phyloP scores from a whole-genome alignment of 371 early-diverging fungal genomes.

The Blakeslea trispora region DNA sequence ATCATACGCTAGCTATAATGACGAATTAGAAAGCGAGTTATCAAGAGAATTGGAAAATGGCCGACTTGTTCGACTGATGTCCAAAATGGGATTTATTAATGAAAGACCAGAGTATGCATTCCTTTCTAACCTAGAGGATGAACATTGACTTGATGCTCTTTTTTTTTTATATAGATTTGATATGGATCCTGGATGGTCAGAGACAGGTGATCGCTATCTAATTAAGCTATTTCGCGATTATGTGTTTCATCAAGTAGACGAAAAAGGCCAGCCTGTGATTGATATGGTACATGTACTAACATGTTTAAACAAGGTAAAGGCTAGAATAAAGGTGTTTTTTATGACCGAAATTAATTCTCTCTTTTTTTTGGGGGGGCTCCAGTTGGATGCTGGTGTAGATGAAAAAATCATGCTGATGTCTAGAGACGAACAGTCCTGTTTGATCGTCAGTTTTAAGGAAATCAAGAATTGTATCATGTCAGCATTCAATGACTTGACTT shows the following conservation, averaged over 20 bases:
- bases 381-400: constrained; percentile 87
- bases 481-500: constrained; percentile 71
- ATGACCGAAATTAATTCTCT: not conserved
- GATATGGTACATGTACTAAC: constrained; percentile 93
- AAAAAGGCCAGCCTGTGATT: constrained; percentile 79
- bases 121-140: too few relatives aligned
- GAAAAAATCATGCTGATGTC: constrained; percentile 91
- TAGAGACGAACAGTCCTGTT: constrained; percentile 88
- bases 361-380: constrained; percentile 3
- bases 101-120: constrained; percentile 91
- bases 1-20: constrained; percentile 57
- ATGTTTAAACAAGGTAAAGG: constrained; percentile 88
- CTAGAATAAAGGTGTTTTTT: not conserved
- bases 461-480: constrained; percentile 83
- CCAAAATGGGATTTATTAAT: constrained; percentile 93
- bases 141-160: too few relatives aligned
- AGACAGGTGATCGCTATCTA: constrained; percentile 96
- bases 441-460: constrained; percentile 87
- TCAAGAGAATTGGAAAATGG: constrained; percentile 88
- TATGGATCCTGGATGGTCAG: constrained; percentile 93
- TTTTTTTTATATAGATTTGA: constrained; percentile 59
- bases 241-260: constrained; percentile 96
- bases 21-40: constrained; percentile 79
- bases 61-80: constrained; percentile 80
- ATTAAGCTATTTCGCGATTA: constrained; percentile 96